Percentiles rank a stretch among this genome's conserved stretches.
Conservation (phyloP, 441 rosid species). For the Corymbia calophylla region DNA sequence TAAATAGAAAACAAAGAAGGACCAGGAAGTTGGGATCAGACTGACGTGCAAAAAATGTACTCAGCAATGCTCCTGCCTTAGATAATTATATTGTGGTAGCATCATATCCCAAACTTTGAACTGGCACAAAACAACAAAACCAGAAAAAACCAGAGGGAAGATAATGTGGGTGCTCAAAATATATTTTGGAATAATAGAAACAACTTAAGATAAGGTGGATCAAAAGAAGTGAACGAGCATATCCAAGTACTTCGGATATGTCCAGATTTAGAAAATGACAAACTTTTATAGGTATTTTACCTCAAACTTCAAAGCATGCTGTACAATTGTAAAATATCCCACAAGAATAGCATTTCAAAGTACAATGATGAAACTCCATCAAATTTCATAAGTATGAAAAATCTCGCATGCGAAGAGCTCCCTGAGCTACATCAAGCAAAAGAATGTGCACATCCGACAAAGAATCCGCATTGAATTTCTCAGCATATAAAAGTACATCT, state of each 20-base stretch:
- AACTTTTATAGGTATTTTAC: background rate
- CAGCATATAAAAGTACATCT: background rate
- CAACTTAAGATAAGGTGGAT: background rate
- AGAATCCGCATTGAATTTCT: background rate
- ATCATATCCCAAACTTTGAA: conserved; percentile 10
- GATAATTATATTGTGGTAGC: background rate
- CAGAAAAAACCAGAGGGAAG: background rate
- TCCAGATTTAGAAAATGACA: background rate
- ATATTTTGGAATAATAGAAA: background rate
- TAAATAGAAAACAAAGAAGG: background rate
- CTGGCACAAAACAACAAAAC: background rate
- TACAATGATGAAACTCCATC: background rate
- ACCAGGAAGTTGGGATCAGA: conserved; percentile 6
- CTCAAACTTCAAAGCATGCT: background rate
- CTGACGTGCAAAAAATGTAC: conserved; percentile 21
- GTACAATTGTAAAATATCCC: background rate
- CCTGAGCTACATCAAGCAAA: background rate
- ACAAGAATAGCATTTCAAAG: background rate
- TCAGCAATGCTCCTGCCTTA: conserved; percentile 15
- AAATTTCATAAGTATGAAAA: background rate
- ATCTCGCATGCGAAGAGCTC: background rate
- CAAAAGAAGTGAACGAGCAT: background rate
- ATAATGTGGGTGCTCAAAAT: background rate
- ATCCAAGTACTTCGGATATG: background rate
- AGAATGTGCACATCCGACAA: background rate